A percentile compares a stretch with the other conserved stretches of the same genome.
These are phyloP conservation scores for Xylaria grammica DNA, from an alignment of 495 filamentous ascomycete species.

Conservation along the genomic window DNA sequence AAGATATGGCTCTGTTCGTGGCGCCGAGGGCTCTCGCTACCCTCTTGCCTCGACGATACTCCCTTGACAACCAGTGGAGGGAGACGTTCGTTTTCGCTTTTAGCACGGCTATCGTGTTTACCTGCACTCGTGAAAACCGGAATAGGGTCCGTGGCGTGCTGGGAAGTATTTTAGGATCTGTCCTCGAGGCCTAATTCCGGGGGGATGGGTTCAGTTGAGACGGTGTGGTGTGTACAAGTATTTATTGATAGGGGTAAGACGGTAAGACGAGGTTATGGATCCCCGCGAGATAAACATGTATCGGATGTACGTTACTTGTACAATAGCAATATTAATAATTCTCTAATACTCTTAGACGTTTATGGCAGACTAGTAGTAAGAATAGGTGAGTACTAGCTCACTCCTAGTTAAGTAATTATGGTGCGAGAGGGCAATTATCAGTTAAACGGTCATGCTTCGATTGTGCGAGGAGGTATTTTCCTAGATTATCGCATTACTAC, in stretches of 20 bases:
- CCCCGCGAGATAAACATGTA: neutral
- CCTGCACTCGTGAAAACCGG: conserved; percentile 68
- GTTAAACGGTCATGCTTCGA: neutral
- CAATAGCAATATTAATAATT: neutral
- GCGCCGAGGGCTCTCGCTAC: conserved; percentile 81
- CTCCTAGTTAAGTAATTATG: neutral
- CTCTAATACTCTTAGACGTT: no score
- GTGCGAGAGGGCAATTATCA: neutral
- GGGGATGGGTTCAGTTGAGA: neutral
- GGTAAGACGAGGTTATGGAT: neutral
- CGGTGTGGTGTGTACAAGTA: neutral
- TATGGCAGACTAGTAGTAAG: neutral
- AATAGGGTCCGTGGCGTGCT: conserved; percentile 74
- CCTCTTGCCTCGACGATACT: conserved; percentile 75
- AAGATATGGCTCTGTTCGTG: conserved; percentile 86
- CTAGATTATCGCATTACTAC: conserved; percentile 12
- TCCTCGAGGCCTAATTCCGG: conserved; percentile 47
- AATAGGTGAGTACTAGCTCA: no score
- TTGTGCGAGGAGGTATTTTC: neutral
- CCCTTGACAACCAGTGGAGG: conserved; percentile 70
- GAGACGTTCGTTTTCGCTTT: conserved; percentile 76
- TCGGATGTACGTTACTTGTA: neutral
- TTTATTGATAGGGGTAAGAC: neutral
- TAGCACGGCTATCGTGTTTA: conserved; percentile 77
- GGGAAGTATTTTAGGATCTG: conserved; percentile 64